A percentile compares a stretch with the other conserved stretches of the same genome.
These are phyloP conservation scores for Lentinula lateritia DNA, from an alignment of 768 basidiomycete genomes.

Conservation along the genomic window DNA sequence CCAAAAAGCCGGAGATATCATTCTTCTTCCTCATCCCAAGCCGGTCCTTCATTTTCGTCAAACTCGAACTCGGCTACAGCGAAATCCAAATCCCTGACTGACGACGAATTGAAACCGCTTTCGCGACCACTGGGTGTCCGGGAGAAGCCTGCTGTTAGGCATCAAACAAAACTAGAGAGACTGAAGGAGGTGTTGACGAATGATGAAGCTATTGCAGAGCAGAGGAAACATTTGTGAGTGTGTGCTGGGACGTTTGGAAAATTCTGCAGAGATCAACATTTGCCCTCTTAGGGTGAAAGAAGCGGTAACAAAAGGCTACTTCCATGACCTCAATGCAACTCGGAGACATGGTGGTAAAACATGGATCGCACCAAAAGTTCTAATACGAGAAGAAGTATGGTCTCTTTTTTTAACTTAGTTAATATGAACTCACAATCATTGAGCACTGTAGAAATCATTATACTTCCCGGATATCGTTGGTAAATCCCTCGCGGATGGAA, in stretches of 20 bases:
- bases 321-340: constrained; percentile 79
- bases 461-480: constrained; percentile 89
- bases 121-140: not conserved
- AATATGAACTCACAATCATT: not conserved
- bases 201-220: constrained; percentile 3
- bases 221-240: constrained; percentile 29
- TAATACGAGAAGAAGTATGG: constrained; percentile 88
- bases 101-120: not conserved
- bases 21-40: not conserved
- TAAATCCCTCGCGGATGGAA: constrained; percentile 50
- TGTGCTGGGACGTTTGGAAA: not conserved
- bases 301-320: constrained; percentile 71
- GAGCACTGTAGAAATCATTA: constrained; percentile 66
- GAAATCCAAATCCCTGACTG: not conserved
- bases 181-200: constrained; percentile 6
- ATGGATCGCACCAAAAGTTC: constrained; percentile 85
- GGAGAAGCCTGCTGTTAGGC: not conserved
- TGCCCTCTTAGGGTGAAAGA: constrained; percentile 34
- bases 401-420: not conserved
- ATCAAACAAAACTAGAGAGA: not conserved
- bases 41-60: not conserved
- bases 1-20: not conserved
- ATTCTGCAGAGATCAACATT: not conserved
- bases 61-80: not conserved
- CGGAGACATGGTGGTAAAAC: constrained; percentile 86